These are phyloP conservation scores for Carex myosuroides DNA, from an alignment of 176 grass and related monocot genomes.

Conservation along the genomic window DNA sequence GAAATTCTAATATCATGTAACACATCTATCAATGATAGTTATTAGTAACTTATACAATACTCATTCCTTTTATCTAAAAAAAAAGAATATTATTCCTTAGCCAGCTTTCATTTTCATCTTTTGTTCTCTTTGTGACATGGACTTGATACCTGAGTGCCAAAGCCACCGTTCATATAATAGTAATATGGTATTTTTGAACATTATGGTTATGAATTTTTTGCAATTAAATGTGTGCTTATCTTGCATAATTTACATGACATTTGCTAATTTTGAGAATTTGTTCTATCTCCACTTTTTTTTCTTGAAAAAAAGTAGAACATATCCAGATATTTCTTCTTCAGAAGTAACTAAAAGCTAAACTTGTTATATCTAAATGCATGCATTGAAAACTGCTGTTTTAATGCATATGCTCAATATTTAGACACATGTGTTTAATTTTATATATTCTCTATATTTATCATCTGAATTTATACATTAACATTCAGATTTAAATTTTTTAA, in stretches of 20 bases:
- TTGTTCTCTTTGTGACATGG: background rate
- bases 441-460: too few species aligned
- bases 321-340: too few species aligned
- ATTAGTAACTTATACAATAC: background rate
- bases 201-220: background rate
- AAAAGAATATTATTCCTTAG: background rate
- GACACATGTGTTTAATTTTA: too few species aligned
- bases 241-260: background rate
- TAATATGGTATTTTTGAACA: background rate
- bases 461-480: too few species aligned
- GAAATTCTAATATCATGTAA: background rate
- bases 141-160: too few species aligned
- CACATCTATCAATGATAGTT: background rate
- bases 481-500: too few species aligned
- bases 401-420: too few species aligned
- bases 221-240: background rate
- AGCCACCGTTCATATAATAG: too few species aligned
- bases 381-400: too few species aligned
- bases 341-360: too few species aligned
- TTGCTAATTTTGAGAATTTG: background rate
- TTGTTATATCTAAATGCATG: too few species aligned
- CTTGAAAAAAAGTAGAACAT: too few species aligned
- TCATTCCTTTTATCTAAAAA: background rate
- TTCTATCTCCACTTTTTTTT: background rate
- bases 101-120: background rate